phyloP scores from a whole-genome alignment of 345 rosid species.

The Cardiospermum halicacabum region DNA sequence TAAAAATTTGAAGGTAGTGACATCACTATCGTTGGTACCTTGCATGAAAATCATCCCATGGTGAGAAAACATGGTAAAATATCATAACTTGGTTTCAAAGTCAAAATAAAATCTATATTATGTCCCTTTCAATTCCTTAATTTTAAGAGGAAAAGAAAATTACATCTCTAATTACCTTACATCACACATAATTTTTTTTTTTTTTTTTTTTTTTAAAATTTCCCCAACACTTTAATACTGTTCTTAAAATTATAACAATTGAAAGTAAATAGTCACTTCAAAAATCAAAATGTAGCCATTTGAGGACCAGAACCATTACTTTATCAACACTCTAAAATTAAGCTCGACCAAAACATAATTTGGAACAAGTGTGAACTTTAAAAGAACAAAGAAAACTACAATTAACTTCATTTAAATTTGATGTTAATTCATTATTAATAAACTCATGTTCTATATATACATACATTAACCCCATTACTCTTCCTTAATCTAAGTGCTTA shows the following conservation, averaged over 20 bases:
- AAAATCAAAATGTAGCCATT: conserved; percentile 16
- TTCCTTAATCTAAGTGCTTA: conserved; percentile 1
- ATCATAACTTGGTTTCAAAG: conserved; percentile 21
- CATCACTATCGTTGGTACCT: neutral
- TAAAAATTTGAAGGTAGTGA: no score
- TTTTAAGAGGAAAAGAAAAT: no score
- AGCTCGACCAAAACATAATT: conserved; percentile 40
- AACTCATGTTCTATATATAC: conserved; percentile 25
- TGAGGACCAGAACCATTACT: conserved; percentile 31
- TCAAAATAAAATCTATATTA: no score
- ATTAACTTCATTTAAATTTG: neutral
- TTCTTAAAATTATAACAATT: neutral
- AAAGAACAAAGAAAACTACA: neutral
- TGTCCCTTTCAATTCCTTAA: no score
- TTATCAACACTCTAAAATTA: conserved; percentile 55
- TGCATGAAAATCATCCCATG: conserved; percentile 13
- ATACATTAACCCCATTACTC: conserved; percentile 11
- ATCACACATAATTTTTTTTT: no score
- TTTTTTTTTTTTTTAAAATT: no score
- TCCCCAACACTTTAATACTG: no score
- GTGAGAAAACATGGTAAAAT: neutral
- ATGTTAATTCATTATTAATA: neutral
- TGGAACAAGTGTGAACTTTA: conserved; percentile 15
- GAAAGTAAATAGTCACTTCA: neutral
- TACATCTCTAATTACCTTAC: no score